phyloP scores from a whole-genome alignment of 805 yeast genomes.

The Wickerhamomyces canadensis region DNA sequence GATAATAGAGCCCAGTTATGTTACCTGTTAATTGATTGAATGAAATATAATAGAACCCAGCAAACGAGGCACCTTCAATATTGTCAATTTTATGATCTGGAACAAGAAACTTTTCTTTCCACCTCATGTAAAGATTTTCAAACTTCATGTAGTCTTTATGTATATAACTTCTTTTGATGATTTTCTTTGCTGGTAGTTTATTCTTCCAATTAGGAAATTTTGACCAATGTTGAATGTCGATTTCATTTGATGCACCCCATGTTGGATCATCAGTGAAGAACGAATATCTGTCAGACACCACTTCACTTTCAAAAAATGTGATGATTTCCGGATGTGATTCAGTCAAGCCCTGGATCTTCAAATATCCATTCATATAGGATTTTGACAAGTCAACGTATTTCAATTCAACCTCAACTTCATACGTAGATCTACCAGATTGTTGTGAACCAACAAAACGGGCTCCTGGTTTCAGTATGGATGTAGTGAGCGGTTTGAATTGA shows the following conservation, averaged over 20 bases:
- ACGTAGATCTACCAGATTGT: conserved; percentile 58
- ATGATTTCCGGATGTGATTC: conserved; percentile 61
- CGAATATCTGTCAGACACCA: conserved; percentile 47
- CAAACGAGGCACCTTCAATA: conserved; percentile 74
- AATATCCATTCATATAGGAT: conserved; percentile 50
- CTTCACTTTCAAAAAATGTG: conserved; percentile 71
- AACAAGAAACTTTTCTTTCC: conserved; percentile 87
- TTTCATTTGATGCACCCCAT: conserved; percentile 60
- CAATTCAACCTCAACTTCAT: conserved; percentile 64
- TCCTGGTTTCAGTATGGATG: conserved; percentile 54
- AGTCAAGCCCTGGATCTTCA: conserved; percentile 66
- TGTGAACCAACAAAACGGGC: conserved; percentile 63
- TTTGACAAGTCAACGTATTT: conserved; percentile 59
- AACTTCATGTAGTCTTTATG: conserved; percentile 29
- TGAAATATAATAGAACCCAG: conserved; percentile 87
- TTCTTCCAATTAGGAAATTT: conserved; percentile 44
- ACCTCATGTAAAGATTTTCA: conserved; percentile 75
- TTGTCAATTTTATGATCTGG: conserved; percentile 60
- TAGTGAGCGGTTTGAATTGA: conserved; percentile 12
- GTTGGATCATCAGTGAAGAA: conserved; percentile 28
- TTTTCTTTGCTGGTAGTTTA: conserved; percentile 10
- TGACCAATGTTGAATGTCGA: conserved; percentile 63
- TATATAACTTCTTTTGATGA: conserved; percentile 14
- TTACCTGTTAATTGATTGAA: conserved; percentile 73
- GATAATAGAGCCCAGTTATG: conserved; percentile 78